Evolutionary conservation across 495 filamentous ascomycete genomes (phyloP), one percentile per base, ranked within the genome.

Genomic region (Cercophora scortea): DNA sequence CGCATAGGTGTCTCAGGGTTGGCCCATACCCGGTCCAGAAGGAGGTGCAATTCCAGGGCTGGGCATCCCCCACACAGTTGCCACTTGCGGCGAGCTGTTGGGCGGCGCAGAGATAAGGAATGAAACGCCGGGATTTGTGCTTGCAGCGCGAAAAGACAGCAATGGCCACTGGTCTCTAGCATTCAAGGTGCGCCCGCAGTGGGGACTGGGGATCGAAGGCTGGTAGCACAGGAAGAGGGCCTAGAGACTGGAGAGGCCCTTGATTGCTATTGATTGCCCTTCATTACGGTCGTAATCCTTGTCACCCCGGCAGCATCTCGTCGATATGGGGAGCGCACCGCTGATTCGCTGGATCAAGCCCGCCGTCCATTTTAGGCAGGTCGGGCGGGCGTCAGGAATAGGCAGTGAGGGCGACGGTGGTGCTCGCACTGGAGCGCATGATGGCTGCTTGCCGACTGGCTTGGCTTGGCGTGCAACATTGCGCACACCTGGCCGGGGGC

Each of bases 301-400:
- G 48, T 19, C 36, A n/a, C 16, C n/a, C 10, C 25, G 25, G 25
- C 2, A 25, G 25, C 25, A 5, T 25, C 25, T 2, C 25, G 4
- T 8, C 38, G 18, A 39, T 16, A 32, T 8, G 1, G 32, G 12
- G 19, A 32, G 16, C 25, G 32, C n/a, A 38, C 13, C 19, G 45
- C 41, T 52, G 55, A 57, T 57, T 57, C 45, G 55, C 38, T 47
- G 47, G 55, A 43, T 13, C 9, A 1, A 35, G 15, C 16, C 18
- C 3, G 35, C 7, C 19, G 40, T 48, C 50, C 51, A 17, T 35
- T 49, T 57, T 57, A 57, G 55, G 55, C 55, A 57, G 55, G 55
- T 57, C 55, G 55, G 55, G 43, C 50, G 41, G n/a, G 41, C 13
- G 35, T 32, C 49, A 39, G 36, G 38, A 51, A 51, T 9, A 44